Base-by-base conservation (phyloP, 2,329 filamentous ascomycete species). In the Aspergillus fischeri region DNA sequence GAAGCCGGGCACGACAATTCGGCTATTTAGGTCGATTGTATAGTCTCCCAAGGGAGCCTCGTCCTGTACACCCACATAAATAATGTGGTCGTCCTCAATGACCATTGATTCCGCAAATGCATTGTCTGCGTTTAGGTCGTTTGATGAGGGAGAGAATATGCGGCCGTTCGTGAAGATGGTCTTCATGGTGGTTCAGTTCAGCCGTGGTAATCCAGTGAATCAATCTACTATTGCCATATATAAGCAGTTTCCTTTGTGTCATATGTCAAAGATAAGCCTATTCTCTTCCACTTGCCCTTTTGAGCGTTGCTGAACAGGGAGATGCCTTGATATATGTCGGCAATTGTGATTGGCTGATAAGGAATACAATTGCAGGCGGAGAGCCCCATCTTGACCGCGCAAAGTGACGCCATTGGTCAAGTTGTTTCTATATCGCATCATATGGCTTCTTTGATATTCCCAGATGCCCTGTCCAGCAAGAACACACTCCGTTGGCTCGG, bases 1-100 rank as follows among this genome's bases (percentile, higher is more conserved):
- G 60, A 81, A 82, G 3, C 77, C 74, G 0, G 80, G 79, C 2
- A 79, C 61, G 1, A 81, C 69, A 38, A 77, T 66, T 10, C 66
- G 68, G 17, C 70, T 64, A 2, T 71, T 50, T 4, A 81, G 64
- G 57, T 80, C 74, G 54, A 67, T 44, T 11, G 65, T 32, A 53
- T 57, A 53, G 14, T 69, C 58, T 2, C 65, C 63, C 17, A 57
- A 51, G 29, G 54, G 55, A 27, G 55, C 61, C 24, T 69, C 69
- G 1, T 60, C 56, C 2, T 70, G 64, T 8, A 58, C 32, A 14
- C 79, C 78, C 35, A 81, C 69, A 59, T 78, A 73, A 8, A 63
- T 60, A 50, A 81, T 80, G 20, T 64, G 71, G 35, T 73, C 76
- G 53, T 74, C 67, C 11, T 73, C 61, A 20, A 80, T 65, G 14